Evolutionary conservation across 148 eudicot species (phyloP), one percentile per base, ranked within the genome.

Genomic region (Simmondsia chinensis): DNA sequence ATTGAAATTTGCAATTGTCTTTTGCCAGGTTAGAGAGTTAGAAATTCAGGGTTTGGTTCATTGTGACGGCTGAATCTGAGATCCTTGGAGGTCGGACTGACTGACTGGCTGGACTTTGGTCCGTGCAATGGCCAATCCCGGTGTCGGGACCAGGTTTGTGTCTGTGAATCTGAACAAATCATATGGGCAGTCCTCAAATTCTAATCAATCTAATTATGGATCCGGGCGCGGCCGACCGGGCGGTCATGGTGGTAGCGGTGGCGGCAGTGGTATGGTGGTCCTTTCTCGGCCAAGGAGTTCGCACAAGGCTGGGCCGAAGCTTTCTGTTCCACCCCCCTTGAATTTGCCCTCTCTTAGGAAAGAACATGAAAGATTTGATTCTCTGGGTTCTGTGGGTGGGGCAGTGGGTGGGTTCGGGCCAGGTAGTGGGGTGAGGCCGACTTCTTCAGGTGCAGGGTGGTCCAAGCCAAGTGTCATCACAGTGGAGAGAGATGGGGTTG

Each of bases 251-350:
- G 75, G 70, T 29, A 41, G 65, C 0, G 70, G 54, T 0, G 73
- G 68, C 23, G 73, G 82, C 0, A 66, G 78, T 48, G 94, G 95
- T 19, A 84, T 89, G 95, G 93, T 81, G 66, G 97, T 81, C 28
- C 59, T 89, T 37, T 81, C 88, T 3, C 41, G 97, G 54, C 77
- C 79, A 21, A 52, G 78, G 52, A 71, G 80, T 47, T 48, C 78
- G 6, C 84, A 75, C 56, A 89, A 84, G 52, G 71, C 51, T 46
- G 83, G 62, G 55, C 46, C 86, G 30, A 91, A 91, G 52, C 68
- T 86, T 49, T 82, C 99, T 53, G 88, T 91, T 70, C 94, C 95
- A 61, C 95, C 99, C 89, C 97, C 95, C 82, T 77, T 91, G 95
- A 91, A 91, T 57, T 75, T 91, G 50, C 95, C 99, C 0, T 91